Percentiles rank a stretch among this genome's conserved stretches.
Conservation (phyloP, 148 eudicot species). For the Salicornia ramosissima region DNA sequence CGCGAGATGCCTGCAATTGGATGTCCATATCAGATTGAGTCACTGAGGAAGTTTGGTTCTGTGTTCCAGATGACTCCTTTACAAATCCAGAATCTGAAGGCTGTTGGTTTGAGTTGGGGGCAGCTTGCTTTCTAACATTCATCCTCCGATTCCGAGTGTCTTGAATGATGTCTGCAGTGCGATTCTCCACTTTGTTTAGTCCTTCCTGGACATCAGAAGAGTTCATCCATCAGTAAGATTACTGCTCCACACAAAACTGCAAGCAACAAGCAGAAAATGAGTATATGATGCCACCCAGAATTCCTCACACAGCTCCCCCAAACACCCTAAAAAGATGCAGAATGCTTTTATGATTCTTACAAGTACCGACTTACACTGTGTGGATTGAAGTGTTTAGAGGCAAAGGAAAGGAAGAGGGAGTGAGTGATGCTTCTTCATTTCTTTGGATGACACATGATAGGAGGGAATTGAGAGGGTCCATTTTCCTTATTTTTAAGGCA, state of each 20-base stretch:
- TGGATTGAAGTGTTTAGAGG: no score
- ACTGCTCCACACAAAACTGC: neutral
- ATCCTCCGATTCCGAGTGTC: conserved; percentile 75
- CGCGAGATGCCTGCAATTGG: conserved; percentile 95
- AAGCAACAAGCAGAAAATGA: neutral
- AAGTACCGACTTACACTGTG: no score
- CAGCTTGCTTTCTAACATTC: conserved; percentile 46
- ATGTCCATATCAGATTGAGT: conserved; percentile 53
- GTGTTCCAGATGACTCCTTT: conserved; percentile 33
- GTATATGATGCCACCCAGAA: neutral
- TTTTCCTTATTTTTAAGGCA: no score
- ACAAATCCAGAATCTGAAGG: conserved; percentile 21
- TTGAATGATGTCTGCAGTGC: conserved; percentile 77
- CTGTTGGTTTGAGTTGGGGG: conserved; percentile 37
- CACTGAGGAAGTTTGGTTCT: conserved; percentile 35
- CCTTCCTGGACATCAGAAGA: conserved; percentile 60
- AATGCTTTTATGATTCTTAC: no score
- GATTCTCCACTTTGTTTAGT: conserved; percentile 62
- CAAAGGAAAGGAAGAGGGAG: no score
- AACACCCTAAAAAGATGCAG: no score
- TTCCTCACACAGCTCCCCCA: neutral
- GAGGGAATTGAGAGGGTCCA: no score
- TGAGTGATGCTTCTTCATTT: no score
- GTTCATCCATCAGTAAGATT: neutral
- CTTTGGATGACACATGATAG: no score